Evolutionary conservation across 345 rosid species (phyloP), one percentile per base, ranked within the genome.

Genomic region (Odontarrhena argentea): DNA sequence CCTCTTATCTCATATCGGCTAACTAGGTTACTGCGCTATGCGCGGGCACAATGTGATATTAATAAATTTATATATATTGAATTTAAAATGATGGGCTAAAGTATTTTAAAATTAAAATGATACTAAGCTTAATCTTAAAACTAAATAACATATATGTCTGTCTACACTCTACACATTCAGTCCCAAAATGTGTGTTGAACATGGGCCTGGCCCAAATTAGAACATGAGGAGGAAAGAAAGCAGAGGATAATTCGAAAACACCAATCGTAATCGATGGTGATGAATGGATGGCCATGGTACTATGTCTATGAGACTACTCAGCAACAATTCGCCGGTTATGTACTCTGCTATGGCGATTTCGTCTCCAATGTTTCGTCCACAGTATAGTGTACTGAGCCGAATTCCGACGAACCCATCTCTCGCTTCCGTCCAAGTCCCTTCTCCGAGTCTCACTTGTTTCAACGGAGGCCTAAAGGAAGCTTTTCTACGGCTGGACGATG

Each of bases 381-480:
- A 59, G 28, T 65, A 60, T 38, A 41, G 73, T 37, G 18, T 76
- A 37, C 37, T 67, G 26, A 54, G 41, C 43, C 69, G 44, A 55
- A 47, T 80, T 60, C 77, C 61, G 3, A 32, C 45, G 34, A 65
- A 47, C 59, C 68, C 79, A 36, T 59, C 69, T 65, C 66, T 65
- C 55, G 13, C 25, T 37, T 8, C 62, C 61, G 10, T 57, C 54
- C 70, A 52, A 49, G 25, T 32, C 52, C 65, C 75, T 60, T 65
- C 69, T 67, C 61, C 61, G 5, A 76, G 53, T 49, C 62, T 68
- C 15, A 43, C 32, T 42, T 74, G 79, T 77, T 63, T 61, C 49
- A 71, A 63, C 54, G 76, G 79, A 52, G 50, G 38, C 67, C 81
- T 87, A n/a, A 36, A 28, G 3, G 83, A 81, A 44, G 81, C 81